Evolutionary conservation across 129 eudicot species (phyloP).

Genomic region (Flaveria sonorensis): DNA sequence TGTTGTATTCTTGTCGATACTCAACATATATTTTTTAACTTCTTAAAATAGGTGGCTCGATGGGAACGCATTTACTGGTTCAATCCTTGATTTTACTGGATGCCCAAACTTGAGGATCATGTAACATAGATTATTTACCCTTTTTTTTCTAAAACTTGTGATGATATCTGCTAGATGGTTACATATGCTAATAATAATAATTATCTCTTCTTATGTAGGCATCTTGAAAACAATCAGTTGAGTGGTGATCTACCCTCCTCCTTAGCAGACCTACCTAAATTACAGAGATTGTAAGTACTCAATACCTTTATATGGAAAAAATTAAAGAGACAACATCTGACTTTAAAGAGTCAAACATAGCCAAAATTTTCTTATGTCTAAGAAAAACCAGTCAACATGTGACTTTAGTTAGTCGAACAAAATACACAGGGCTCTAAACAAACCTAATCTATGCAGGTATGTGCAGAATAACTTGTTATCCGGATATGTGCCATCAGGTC

Average conservation of each 20-base stretch:
- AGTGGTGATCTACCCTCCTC: slow-evolving; percentile 74
- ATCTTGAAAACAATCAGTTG: slow-evolving; percentile 84
- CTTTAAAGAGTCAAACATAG: slow-evolving; percentile 10
- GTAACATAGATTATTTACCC: slow-evolving; percentile 37
- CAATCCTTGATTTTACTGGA: slow-evolving; percentile 84
- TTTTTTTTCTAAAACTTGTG: slow-evolving; percentile 16
- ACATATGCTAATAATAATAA: slow-evolving; percentile 20
- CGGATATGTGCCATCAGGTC: slow-evolving; percentile 70
- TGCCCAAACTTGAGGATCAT: slow-evolving; percentile 72
- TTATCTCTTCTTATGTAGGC: slow-evolving; percentile 46
- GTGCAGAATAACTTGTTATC: slow-evolving; percentile 77
- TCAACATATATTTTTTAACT: slow-evolving; percentile 7
- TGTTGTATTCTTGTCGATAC: neutral
- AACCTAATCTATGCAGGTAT: slow-evolving; percentile 55
- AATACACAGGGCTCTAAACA: neutral
- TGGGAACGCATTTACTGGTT: slow-evolving; percentile 78
- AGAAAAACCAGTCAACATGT: slow-evolving; percentile 14
- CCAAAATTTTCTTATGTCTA: neutral
- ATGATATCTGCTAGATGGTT: neutral
- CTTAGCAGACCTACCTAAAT: slow-evolving; percentile 61
- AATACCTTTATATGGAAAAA: neutral
- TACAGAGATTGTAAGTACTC: slow-evolving; percentile 75
- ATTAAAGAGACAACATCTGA: neutral
- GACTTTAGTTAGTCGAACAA: slow-evolving; percentile 9
- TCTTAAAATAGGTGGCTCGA: slow-evolving; percentile 74